Conservation (phyloP, 2,329 filamentous ascomycete species). For the Lomentospora prolificans region DNA sequence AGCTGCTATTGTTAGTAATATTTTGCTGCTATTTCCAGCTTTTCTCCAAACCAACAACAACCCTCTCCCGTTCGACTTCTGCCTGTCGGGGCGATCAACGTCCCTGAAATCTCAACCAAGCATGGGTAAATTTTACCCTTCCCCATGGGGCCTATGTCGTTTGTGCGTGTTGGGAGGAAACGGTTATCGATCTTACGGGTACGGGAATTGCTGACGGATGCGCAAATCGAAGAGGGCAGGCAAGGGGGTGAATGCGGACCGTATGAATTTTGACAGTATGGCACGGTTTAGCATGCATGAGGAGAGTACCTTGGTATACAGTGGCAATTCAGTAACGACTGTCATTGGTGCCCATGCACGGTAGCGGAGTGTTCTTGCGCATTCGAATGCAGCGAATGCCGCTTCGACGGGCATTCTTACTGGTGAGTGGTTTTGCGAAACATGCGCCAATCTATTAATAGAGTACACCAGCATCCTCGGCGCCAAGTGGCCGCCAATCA, state of each 20-base stretch:
- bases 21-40: not conserved
- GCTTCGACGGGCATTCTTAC: conserved; percentile 4
- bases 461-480: not conserved
- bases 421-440: conserved; percentile 3
- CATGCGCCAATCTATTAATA: conserved; percentile 8
- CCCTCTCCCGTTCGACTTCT: not conserved
- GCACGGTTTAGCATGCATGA: not conserved
- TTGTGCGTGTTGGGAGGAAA: too few species aligned
- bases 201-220: too few species aligned
- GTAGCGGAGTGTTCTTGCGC: not conserved
- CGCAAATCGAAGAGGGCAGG: too few species aligned
- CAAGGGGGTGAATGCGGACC: too few species aligned
- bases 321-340: not conserved
- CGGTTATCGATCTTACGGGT: too few species aligned
- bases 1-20: too few species aligned
- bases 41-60: not conserved
- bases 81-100: not conserved
- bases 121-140: too few species aligned
- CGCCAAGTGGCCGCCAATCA: conserved; percentile 7
- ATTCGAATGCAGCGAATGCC: conserved; percentile 1
- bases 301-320: not conserved
- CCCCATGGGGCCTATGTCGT: too few species aligned
- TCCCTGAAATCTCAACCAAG: too few species aligned
- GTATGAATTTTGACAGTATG: too few species aligned
- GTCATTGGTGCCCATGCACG: not conserved